A percentile compares a stretch with the other conserved stretches of the same genome.
These are phyloP conservation scores for Leccinellum albellum DNA, from an alignment of 768 basidiomycete species.

Conservation along the genomic window DNA sequence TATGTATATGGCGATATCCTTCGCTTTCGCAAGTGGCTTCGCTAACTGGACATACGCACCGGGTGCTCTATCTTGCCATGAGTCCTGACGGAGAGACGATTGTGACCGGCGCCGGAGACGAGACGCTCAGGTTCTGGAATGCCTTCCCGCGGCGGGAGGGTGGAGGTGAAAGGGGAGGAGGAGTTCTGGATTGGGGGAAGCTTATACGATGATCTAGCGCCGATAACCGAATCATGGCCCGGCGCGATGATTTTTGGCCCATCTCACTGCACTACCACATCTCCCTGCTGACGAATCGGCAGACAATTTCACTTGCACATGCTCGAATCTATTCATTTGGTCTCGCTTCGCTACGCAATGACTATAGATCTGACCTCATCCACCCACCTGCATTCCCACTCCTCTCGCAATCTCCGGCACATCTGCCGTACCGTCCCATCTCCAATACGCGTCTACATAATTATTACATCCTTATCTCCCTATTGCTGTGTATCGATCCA, in stretches of 20 bases:
- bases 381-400: conserved; percentile 18
- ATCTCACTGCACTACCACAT: conserved; percentile 3
- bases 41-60: conserved; percentile 89
- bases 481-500: conserved; percentile 25
- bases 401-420: conserved; percentile 13
- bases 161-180: conserved; percentile 35
- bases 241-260: background rate
- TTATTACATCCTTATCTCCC: conserved; percentile 27
- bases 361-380: conserved; percentile 21
- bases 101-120: conserved; percentile 96
- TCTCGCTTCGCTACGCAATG: conserved; percentile 10
- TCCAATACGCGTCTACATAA: conserved; percentile 20
- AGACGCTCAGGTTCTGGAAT: conserved; percentile 96
- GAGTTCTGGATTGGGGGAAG: conserved; percentile 44
- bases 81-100: conserved; percentile 97
- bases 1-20: conserved; percentile 94
- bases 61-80: conserved; percentile 96
- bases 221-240: background rate
- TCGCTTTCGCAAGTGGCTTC: conserved; percentile 92
- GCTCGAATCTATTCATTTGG: conserved; percentile 25
- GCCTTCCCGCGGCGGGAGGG: conserved; percentile 80
- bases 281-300: conserved; percentile 8
- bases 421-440: background rate
- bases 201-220: conserved; percentile 43
- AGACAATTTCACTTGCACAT: conserved; percentile 23